Percentiles rank a stretch among this genome's conserved stretches.
phyloP scores from a whole-genome alignment of 1,284 basidiomycete species.

The Pseudozyma pruni region DNA sequence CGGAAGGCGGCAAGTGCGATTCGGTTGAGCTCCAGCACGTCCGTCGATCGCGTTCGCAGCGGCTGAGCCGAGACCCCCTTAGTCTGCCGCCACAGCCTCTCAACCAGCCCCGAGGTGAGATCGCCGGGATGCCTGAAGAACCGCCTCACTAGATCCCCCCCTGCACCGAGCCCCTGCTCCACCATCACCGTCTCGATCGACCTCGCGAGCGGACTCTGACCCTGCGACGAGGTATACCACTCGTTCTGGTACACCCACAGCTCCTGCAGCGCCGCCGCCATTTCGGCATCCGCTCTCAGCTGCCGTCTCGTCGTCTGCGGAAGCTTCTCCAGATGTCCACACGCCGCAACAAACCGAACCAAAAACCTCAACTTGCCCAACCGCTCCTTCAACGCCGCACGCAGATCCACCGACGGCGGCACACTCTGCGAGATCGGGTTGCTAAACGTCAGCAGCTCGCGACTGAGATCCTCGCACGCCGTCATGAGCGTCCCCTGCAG shows the following conservation, averaged over 20 bases:
- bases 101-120: constrained; percentile 33
- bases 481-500: constrained; percentile 79
- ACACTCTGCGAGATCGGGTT: constrained; percentile 36
- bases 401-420: constrained; percentile 74
- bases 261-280: constrained; percentile 81
- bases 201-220: constrained; percentile 66
- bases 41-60: constrained; percentile 17
- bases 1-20: constrained; percentile 77
- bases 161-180: constrained; percentile 69
- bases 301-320: constrained; percentile 80
- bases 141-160: constrained; percentile 79
- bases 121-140: constrained; percentile 83
- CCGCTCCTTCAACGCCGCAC: constrained; percentile 80
- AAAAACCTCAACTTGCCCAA: constrained; percentile 82
- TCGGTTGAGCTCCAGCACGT: constrained; percentile 75
- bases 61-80: constrained; percentile 22
- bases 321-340: constrained; percentile 72
- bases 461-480: constrained; percentile 77
- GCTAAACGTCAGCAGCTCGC: constrained; percentile 68
- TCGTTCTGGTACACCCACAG: constrained; percentile 87
- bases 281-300: constrained; percentile 87
- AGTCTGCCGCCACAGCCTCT: constrained; percentile 31
- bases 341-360: constrained; percentile 77
- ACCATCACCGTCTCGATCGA: constrained; percentile 76
- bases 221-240: constrained; percentile 23